Evolutionary conservation across 2,329 filamentous ascomycete species (phyloP), one percentile per base, ranked within the genome.

Genomic region (Thyridium curvatum): DNA sequence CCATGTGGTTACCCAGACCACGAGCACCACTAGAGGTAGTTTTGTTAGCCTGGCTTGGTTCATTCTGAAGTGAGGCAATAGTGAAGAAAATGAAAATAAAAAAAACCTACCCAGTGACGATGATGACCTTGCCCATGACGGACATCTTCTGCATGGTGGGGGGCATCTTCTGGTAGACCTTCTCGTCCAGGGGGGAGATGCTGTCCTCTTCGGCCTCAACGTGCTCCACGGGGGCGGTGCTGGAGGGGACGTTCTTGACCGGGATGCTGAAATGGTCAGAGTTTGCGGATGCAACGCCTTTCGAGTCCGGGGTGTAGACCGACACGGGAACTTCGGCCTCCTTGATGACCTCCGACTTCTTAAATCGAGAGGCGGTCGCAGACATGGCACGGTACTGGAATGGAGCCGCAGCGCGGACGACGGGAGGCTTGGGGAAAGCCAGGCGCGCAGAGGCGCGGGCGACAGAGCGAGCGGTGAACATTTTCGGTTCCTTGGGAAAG

Each of bases 1-100:
- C 84, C 81, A 89, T 89, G 66, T 83, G 73, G 71, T 85, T 86
- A 36, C 85, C 85, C 6, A 90, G 71, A 55, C 85, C 84, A 52
- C 84, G 82, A 45, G 83, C 85, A 59, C 82, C 85, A 55, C 83
- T 83, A 38, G 9, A 18, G 28, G 26, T 28, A 30, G 31, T 12
- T 35, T 30, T 35, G 16, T 21, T 32, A 21, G 14, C 15, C 32
- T n/a, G 14, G 21, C 16, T 38, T 13, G 12, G 13, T 18, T 12
- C 12, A 32, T 18, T 18, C 3, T 26, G 18, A 21, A 18, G 4
- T 21, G 29, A 15, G 29, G 14, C 17, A 4, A 4, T 31, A 8
- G 13, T 30, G 35, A 30, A 41, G 21, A 41, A 35, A 18, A 32
- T 13, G 28, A 4, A 10, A 18, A 18, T 42, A 37, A 17, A 15